Percentiles rank a stretch among this genome's conserved stretches.
phyloP scores from a whole-genome alignment of 2,329 filamentous ascomycete genomes.

The Incumbomyces lentus region DNA sequence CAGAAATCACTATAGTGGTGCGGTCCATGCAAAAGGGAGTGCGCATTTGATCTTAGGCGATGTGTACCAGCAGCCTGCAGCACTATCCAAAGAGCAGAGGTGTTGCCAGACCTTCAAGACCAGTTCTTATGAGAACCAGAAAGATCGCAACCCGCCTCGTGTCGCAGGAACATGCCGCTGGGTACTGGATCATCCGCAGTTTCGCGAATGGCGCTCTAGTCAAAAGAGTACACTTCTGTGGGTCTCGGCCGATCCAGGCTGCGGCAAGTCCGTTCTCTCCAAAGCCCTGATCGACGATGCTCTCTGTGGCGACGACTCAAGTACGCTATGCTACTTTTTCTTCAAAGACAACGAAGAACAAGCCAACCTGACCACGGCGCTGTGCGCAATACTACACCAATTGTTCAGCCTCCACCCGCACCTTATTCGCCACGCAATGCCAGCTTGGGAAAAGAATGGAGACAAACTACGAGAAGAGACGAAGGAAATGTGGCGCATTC shows the following conservation, averaged over 20 bases:
- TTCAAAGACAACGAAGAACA: slow-evolving; percentile 32
- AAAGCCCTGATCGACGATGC: slow-evolving; percentile 26
- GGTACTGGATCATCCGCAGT: slow-evolving; percentile 23
- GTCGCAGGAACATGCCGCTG: slow-evolving; percentile 25
- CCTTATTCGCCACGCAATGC: slow-evolving; percentile 19
- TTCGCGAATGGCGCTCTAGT: slow-evolving; percentile 21
- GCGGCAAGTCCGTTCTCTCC: slow-evolving; percentile 32
- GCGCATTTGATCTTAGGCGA: too few species aligned
- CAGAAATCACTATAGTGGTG: too few species aligned
- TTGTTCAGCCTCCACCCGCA: slow-evolving; percentile 23
- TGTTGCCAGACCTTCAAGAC: slow-evolving; percentile 19
- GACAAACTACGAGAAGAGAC: slow-evolving; percentile 5
- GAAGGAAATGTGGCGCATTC: slow-evolving; percentile 8
- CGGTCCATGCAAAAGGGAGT: too few species aligned
- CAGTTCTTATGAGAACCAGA: slow-evolving; percentile 22
- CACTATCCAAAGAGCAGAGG: slow-evolving; percentile 24
- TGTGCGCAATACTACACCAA: slow-evolving; percentile 31
- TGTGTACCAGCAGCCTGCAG: too few species aligned
- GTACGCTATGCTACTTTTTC: slow-evolving; percentile 26
- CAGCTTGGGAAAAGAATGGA: slow-evolving; percentile 10
- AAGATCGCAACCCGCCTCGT: slow-evolving; percentile 25
- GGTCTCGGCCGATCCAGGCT: slow-evolving; percentile 33
- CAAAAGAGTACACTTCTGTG: slow-evolving; percentile 24
- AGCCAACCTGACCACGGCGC: slow-evolving; percentile 21
- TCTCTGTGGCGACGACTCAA: slow-evolving; percentile 14